Conservation (phyloP, 2,329 filamentous ascomycete genomes). For the Beauveria sp. region DNA sequence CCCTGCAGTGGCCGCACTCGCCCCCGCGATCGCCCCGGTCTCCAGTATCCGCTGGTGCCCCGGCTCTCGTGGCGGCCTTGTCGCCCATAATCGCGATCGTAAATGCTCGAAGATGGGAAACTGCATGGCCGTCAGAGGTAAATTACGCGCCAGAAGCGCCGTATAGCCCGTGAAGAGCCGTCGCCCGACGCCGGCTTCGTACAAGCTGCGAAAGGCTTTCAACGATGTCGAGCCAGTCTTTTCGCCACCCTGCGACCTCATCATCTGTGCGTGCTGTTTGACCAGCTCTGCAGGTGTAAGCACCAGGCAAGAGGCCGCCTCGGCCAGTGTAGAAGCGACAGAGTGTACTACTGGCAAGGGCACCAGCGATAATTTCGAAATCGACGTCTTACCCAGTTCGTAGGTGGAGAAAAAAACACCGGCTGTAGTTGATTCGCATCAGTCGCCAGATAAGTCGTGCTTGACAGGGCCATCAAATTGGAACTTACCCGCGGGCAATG, state of each 20-base stretch:
- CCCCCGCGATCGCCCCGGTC: constrained; percentile 62
- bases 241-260: constrained; percentile 29
- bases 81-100: constrained; percentile 44
- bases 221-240: constrained; percentile 33
- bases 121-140: constrained; percentile 82
- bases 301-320: constrained; percentile 78
- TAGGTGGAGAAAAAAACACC: constrained; percentile 89
- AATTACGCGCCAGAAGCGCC: constrained; percentile 70
- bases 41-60: constrained; percentile 42
- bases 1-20: constrained; percentile 67
- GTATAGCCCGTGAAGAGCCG: constrained; percentile 66
- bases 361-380: constrained; percentile 46
- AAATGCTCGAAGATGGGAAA: constrained; percentile 80
- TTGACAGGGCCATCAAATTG: neutral
- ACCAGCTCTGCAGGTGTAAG: constrained; percentile 84
- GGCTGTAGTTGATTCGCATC: constrained; percentile 36
- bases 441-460: neutral
- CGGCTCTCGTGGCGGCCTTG: constrained; percentile 21
- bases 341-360: constrained; percentile 66
- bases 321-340: constrained; percentile 65
- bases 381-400: constrained; percentile 62
- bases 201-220: constrained; percentile 42
- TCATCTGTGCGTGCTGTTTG: constrained; percentile 90
- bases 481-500: constrained; percentile 68
- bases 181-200: constrained; percentile 46